These are phyloP conservation scores for Salix exigua DNA, from an alignment of 345 rosid genomes.

Conservation along the genomic window DNA sequence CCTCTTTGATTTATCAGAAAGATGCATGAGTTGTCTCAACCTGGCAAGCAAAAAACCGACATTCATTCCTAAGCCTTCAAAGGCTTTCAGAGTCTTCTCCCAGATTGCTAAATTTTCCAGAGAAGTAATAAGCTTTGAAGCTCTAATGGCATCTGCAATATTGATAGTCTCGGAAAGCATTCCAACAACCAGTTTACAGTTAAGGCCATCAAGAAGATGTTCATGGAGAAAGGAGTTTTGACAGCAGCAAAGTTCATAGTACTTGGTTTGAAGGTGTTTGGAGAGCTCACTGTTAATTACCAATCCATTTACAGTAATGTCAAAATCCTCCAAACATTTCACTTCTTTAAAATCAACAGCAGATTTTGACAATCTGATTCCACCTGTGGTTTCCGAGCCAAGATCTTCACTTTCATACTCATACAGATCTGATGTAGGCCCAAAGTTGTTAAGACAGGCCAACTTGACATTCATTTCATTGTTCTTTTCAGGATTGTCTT, in stretches of 20 bases:
- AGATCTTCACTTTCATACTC: slow-evolving; percentile 19
- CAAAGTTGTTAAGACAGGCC: background rate
- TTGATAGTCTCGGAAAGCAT: slow-evolving; percentile 23
- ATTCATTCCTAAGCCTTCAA: slow-evolving; percentile 35
- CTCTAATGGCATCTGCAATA: slow-evolving; percentile 42
- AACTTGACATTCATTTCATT: background rate
- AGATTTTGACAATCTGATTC: slow-evolving; percentile 26
- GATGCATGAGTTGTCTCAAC: slow-evolving; percentile 22
- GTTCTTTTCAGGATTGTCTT: slow-evolving; percentile 6
- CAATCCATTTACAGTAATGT: slow-evolving; percentile 29
- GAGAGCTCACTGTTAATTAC: slow-evolving; percentile 30
- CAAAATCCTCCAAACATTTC: slow-evolving; percentile 35
- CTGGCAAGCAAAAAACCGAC: slow-evolving; percentile 26
- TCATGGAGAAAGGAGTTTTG: slow-evolving; percentile 38
- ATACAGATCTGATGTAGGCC: slow-evolving; percentile 9
- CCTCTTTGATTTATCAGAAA: slow-evolving; percentile 23
- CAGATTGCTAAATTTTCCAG: slow-evolving; percentile 20
- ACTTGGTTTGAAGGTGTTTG: slow-evolving; percentile 29
- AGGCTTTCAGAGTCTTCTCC: slow-evolving; percentile 34
- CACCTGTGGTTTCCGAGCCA: slow-evolving; percentile 18
- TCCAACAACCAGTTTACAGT: slow-evolving; percentile 26
- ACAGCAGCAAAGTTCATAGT: slow-evolving; percentile 39
- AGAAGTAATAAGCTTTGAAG: slow-evolving; percentile 24
- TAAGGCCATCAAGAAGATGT: slow-evolving; percentile 29
- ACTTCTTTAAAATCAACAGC: slow-evolving; percentile 27